Evolutionary conservation across 2,329 filamentous ascomycete species (phyloP).

Genomic region (Hypoxylon sp.): DNA sequence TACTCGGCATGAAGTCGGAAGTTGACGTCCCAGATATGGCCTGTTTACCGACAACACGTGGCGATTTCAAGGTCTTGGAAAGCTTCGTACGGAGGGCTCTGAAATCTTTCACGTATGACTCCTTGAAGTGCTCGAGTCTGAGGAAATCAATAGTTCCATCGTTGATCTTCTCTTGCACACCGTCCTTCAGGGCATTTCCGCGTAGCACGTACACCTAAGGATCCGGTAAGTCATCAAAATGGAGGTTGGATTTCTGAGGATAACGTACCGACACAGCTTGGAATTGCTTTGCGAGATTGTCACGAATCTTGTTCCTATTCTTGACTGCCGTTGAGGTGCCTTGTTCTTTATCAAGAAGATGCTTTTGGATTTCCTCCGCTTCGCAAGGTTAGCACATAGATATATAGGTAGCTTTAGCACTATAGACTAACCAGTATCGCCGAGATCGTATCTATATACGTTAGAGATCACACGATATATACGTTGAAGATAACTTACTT

Average conservation of each 20-base stretch:
- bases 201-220: not conserved
- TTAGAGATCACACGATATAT: not conserved
- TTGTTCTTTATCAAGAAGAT: not conserved
- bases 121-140: conserved; percentile 1
- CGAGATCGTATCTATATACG: conserved; percentile 1
- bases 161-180: conserved; percentile 5
- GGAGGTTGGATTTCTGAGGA: not conserved
- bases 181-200: conserved; percentile 2
- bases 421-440: not conserved
- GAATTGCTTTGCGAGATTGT: conserved; percentile 1
- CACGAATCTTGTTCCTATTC: conserved; percentile 1
- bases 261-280: conserved; percentile 6
- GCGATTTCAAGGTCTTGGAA: not conserved
- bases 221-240: conserved; percentile 1
- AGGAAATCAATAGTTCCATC: conserved; percentile 1
- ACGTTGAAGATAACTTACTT: conserved; percentile 3
- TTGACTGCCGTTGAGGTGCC: conserved; percentile 2
- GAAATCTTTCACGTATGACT: conserved; percentile 6
- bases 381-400: not conserved
- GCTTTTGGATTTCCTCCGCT: conserved; percentile 3
- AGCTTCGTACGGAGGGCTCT: conserved; percentile 5
- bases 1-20: conserved; percentile 6
- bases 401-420: not conserved
- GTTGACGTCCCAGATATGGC: conserved; percentile 5
- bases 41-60: not conserved